These are phyloP conservation scores for Aspergillus calidoustus DNA, from an alignment of 2,329 filamentous ascomycete species.

Conservation along the genomic window DNA sequence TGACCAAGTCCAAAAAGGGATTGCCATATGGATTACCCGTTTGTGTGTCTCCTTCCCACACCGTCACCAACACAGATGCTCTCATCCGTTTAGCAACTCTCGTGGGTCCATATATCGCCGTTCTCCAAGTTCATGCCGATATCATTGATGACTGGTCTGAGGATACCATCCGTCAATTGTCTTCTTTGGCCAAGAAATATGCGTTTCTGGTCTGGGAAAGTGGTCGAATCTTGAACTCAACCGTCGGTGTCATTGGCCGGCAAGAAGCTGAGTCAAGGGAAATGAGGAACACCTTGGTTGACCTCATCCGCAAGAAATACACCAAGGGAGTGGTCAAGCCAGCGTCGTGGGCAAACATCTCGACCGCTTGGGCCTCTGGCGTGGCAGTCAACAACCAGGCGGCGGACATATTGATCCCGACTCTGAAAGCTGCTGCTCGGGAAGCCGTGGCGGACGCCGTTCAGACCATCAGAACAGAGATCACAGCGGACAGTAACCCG, in stretches of 20 bases:
- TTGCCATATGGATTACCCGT: conserved; percentile 46
- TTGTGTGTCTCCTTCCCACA: conserved; percentile 58
- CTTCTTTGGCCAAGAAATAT: conserved; percentile 40
- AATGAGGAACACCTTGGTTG: conserved; percentile 37
- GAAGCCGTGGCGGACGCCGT: conserved; percentile 45
- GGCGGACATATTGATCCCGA: conserved; percentile 47
- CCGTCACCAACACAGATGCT: conserved; percentile 60
- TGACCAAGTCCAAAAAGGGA: conserved; percentile 38
- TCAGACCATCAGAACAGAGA: conserved; percentile 47
- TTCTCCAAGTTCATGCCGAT: conserved; percentile 66
- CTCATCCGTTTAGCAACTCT: conserved; percentile 61
- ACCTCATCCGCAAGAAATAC: conserved; percentile 44
- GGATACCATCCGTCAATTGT: conserved; percentile 53
- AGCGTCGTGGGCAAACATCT: conserved; percentile 45
- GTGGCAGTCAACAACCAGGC: conserved; percentile 42
- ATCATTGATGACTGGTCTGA: conserved; percentile 65
- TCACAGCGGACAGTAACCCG: conserved; percentile 34
- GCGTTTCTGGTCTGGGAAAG: conserved; percentile 49
- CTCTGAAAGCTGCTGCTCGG: conserved; percentile 46
- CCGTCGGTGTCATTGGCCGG: conserved; percentile 38
- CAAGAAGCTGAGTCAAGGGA: conserved; percentile 34
- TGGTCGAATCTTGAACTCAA: conserved; percentile 44
- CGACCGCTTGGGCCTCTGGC: conserved; percentile 45
- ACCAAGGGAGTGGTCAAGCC: conserved; percentile 43
- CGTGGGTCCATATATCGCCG: conserved; percentile 63